Percentiles rank a stretch among this genome's conserved stretches.
Evolutionary conservation across 768 basidiomycete species (phyloP).

Genomic region (Lanmaoa rubissima): DNA sequence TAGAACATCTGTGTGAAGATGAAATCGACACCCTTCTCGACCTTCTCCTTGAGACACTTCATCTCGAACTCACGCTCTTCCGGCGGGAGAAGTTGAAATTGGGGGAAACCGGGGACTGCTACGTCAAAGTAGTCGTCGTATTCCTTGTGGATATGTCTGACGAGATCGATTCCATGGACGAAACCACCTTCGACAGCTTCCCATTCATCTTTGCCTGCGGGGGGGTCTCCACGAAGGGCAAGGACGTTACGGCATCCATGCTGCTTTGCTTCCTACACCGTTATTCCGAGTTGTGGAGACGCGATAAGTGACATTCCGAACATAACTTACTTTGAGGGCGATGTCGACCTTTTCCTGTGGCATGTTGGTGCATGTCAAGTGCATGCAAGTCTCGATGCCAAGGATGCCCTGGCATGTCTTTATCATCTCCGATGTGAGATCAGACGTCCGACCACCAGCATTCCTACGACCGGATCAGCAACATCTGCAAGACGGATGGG

Average conservation of each 20-base stretch:
- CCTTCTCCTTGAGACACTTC: slow-evolving; percentile 83
- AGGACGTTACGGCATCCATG: slow-evolving; percentile 91
- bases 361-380: slow-evolving; percentile 99
- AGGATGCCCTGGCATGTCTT: slow-evolving; percentile 91
- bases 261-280: slow-evolving; percentile 75
- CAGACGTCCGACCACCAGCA: slow-evolving; percentile 93
- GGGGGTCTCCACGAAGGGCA: slow-evolving; percentile 91
- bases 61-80: slow-evolving; percentile 79
- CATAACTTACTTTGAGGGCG: slow-evolving; percentile 72
- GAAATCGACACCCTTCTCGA: slow-evolving; percentile 86
- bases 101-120: slow-evolving; percentile 91
- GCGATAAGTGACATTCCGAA: slow-evolving; percentile 1
- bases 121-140: slow-evolving; percentile 96
- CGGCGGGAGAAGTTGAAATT: slow-evolving; percentile 68
- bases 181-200: slow-evolving; percentile 91
- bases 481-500: neutral
- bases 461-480: slow-evolving; percentile 57
- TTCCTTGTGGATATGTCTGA: slow-evolving; percentile 76
- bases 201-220: slow-evolving; percentile 86
- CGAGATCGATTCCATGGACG: slow-evolving; percentile 87
- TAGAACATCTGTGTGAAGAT: slow-evolving; percentile 99
- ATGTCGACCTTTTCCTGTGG: slow-evolving; percentile 93
- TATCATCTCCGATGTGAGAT: slow-evolving; percentile 90
- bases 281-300: slow-evolving; percentile 1
- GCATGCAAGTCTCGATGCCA: slow-evolving; percentile 97